phyloP scores from a whole-genome alignment of 495 filamentous ascomycete genomes.

The Penicillium malachiteum region DNA sequence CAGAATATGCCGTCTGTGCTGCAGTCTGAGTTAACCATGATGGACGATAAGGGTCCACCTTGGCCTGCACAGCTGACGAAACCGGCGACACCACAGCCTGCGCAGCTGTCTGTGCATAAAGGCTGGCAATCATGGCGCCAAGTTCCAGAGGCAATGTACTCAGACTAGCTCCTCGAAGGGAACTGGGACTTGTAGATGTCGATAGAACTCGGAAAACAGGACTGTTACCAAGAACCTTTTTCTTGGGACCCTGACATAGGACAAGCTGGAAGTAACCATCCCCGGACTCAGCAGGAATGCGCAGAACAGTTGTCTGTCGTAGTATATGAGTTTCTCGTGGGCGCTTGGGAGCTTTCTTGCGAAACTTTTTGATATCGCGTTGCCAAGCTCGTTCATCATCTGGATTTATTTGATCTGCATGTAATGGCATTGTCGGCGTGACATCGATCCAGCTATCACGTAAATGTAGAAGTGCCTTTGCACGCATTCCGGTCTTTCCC shows the following conservation, averaged over 20 bases:
- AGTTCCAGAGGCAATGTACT: slow-evolving; percentile 62
- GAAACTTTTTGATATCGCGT: slow-evolving; percentile 60
- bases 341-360: slow-evolving; percentile 46
- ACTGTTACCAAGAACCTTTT: slow-evolving; percentile 60
- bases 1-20: slow-evolving; percentile 39
- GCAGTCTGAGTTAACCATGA: slow-evolving; percentile 42
- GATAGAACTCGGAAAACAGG: slow-evolving; percentile 65
- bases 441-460: slow-evolving; percentile 63
- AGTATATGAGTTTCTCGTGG: slow-evolving; percentile 47
- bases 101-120: slow-evolving; percentile 50
- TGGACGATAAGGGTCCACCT: slow-evolving; percentile 37
- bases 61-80: slow-evolving; percentile 34
- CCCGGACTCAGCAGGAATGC: slow-evolving; percentile 58
- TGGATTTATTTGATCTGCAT: slow-evolving; percentile 42
- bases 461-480: slow-evolving; percentile 57
- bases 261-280: slow-evolving; percentile 69
- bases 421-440: slow-evolving; percentile 52
- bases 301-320: slow-evolving; percentile 60
- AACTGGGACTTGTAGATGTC: slow-evolving; percentile 55
- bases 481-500: slow-evolving; percentile 65
- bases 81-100: slow-evolving; percentile 51
- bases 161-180: slow-evolving; percentile 63
- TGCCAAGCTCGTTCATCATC: slow-evolving; percentile 64
- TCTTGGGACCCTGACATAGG: slow-evolving; percentile 51
- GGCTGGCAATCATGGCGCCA: slow-evolving; percentile 56